phyloP scores from a whole-genome alignment of 345 rosid genomes.

The sweet orange (Citrus sinensis) region DVS_A1.0 CM039169.1:474001-474500 shows the following conservation, averaged over 20 bases:
- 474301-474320: constrained; percentile 76
- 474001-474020: constrained; percentile 42
- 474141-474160: constrained; percentile 84
- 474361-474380: constrained; percentile 81
- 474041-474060: constrained; percentile 58
- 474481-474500: neutral
- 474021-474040: constrained; percentile 42
- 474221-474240: constrained; percentile 65
- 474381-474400: constrained; percentile 91
- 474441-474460: constrained; percentile 88
- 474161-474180: constrained; percentile 84
- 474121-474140: constrained; percentile 63
- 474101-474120: constrained; percentile 69
- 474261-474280: constrained; percentile 79
- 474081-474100: constrained; percentile 65
- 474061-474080: constrained; percentile 64
- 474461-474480: neutral
- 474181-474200: constrained; percentile 81
- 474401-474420: constrained; percentile 94
- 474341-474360: constrained; percentile 79
- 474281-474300: constrained; percentile 69
- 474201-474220: constrained; percentile 69
- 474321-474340: constrained; percentile 91
- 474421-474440: constrained; percentile 97
- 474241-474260: constrained; percentile 95